Evolutionary conservation across 2,329 filamentous ascomycete genomes (phyloP), one percentile per base, ranked within the genome.

Genomic region (Curvularia eragrostidis): DNA sequence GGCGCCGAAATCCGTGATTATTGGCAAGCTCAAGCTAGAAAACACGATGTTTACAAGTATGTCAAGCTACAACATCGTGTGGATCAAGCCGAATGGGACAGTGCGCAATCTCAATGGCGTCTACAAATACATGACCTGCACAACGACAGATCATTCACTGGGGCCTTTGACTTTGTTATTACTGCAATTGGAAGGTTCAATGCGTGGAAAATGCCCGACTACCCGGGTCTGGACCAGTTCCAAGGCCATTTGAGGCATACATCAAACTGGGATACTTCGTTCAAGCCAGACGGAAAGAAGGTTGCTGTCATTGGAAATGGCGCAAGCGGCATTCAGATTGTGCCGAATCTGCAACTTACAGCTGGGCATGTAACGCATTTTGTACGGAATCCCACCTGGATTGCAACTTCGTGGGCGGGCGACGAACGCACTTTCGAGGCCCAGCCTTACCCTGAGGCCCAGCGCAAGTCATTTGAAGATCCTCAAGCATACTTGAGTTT

Each of bases 241-340:
- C 66, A 67, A 49, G 73, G 73, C 1, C 59, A 69, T 28, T 34
- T 74, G 3, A 50, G 69, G 41, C 73, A 75, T 36, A 71, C 70
- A 1, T 71, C 72, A 1, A 69, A 71, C 15, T 75, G 71, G 73
- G 70, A 73, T 34, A 49, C 48, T 15, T 59, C 71, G 0, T 84
- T 77, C 72, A 86, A 80, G 72, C 80, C 87, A 59, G 78, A 80
- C 0, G 80, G 79, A 59, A 89, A 89, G 68, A 80, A 80, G 9
- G 81, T 85, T 46, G 87, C 83, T 7, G 81, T 89, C 52, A 85
- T 90, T 44, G 87, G 87, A 12, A 89, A 86, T 0, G 87, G 87
- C 5, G 84, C 87, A 0, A 85, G 84, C 0, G 87, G 87, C 0
- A 83, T 89, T 1, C 87, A 89, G 63, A 81, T 88, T 49, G 80